Percentiles rank a stretch among this genome's conserved stretches.
These are phyloP conservation scores for Picochlorum sp. DNA, from an alignment of 139 green algal species.

Conservation along the genomic window DNA sequence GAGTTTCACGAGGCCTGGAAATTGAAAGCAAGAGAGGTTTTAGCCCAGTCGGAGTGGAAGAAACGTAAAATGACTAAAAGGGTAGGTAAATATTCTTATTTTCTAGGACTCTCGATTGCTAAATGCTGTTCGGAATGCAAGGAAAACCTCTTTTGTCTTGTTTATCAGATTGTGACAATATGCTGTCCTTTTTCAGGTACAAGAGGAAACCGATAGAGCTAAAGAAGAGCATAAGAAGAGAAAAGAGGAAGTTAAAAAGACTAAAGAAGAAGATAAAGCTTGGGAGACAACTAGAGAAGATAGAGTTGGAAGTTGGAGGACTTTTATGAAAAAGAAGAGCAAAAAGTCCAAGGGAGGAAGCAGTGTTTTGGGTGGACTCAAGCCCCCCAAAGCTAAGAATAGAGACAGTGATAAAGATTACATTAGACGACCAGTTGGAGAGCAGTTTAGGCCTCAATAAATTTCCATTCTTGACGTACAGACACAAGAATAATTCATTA, in stretches of 20 bases:
- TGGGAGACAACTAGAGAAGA: constrained; percentile 74
- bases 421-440: constrained; percentile 56
- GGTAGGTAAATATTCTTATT: too few relatives aligned
- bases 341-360: constrained; percentile 20
- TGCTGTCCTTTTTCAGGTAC: constrained; percentile 37
- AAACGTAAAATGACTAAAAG: constrained; percentile 63
- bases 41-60: constrained; percentile 66
- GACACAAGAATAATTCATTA: background rate
- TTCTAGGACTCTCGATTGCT: too few relatives aligned
- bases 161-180: background rate
- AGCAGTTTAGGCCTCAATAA: constrained; percentile 48
- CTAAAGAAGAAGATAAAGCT: constrained; percentile 53
- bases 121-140: background rate
- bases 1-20: constrained; percentile 82
- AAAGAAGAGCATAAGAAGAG: constrained; percentile 40
- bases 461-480: background rate
- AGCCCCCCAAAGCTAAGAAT: constrained; percentile 45
- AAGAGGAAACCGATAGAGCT: constrained; percentile 51
- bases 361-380: constrained; percentile 26
- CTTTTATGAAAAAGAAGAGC: constrained; percentile 50
- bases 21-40: constrained; percentile 62
- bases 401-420: constrained; percentile 71
- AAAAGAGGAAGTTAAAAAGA: constrained; percentile 53
- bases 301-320: constrained; percentile 64
- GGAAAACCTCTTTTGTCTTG: background rate